These are phyloP conservation scores for Parietaria judaica DNA, from an alignment of 306 rosid genomes.

Conservation along the genomic window DNA sequence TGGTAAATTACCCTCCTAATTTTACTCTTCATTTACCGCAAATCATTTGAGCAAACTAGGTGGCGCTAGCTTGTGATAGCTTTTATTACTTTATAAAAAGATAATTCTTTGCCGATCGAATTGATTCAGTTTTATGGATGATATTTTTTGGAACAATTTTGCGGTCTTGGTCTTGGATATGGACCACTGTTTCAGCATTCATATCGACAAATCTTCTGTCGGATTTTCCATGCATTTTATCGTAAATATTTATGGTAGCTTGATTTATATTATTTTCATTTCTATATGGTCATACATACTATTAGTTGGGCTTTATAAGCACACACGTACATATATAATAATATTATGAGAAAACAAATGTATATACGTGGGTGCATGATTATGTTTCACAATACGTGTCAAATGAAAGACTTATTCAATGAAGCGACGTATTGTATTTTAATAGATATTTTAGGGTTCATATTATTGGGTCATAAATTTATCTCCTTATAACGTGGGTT, in stretches of 20 bases:
- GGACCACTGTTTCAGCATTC: conserved; percentile 1
- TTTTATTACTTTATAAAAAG: too few relatives aligned
- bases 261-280: background rate
- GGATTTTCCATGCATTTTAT: background rate
- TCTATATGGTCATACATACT: background rate
- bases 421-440: background rate
- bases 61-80: too few relatives aligned
- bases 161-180: background rate
- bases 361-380: conserved; percentile 1
- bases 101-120: too few relatives aligned
- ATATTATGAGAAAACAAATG: background rate
- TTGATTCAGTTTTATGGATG: too few relatives aligned
- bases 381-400: background rate
- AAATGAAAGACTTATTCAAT: background rate
- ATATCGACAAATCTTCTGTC: background rate
- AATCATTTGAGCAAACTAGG: too few relatives aligned
- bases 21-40: too few relatives aligned
- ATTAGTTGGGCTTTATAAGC: background rate
- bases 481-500: conserved; percentile 5
- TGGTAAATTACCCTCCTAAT: too few relatives aligned
- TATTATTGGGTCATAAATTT: conserved; percentile 5
- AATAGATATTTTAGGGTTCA: background rate
- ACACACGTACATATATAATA: background rate
- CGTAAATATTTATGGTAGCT: background rate
- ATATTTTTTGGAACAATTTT: too few relatives aligned